Percentiles rank a stretch among this genome's conserved stretches.
These are phyloP conservation scores for Kodamaea neixiangensis DNA, from an alignment of 805 yeast species.

Conservation along the genomic window DNA sequence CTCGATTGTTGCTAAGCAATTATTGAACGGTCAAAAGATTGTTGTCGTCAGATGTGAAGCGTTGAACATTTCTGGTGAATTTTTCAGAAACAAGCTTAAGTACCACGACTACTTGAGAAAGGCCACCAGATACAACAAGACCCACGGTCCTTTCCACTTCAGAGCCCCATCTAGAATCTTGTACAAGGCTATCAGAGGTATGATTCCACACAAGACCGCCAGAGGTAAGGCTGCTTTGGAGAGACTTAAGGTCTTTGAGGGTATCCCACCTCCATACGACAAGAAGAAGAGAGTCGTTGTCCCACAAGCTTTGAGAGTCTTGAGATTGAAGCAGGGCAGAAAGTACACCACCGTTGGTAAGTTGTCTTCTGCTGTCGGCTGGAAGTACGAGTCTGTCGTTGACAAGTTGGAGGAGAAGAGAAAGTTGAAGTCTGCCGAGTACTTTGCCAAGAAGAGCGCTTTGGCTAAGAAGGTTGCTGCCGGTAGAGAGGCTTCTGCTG, in stretches of 20 bases:
- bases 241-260: constrained; percentile 99
- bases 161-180: constrained; percentile 99
- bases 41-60: constrained; percentile 97
- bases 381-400: constrained; percentile 99
- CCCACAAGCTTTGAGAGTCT: constrained; percentile 98
- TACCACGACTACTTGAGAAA: constrained; percentile 99
- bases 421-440: constrained; percentile 98
- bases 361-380: constrained; percentile 95
- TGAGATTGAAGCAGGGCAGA: constrained; percentile 99
- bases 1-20: constrained; percentile 96
- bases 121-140: constrained; percentile 98
- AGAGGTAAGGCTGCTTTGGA: constrained; percentile 99
- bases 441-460: constrained; percentile 98
- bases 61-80: constrained; percentile 98
- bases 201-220: constrained; percentile 99
- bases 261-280: constrained; percentile 99
- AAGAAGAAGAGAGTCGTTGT: constrained; percentile 99
- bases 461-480: constrained; percentile 87
- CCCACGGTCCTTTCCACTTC: constrained; percentile 99
- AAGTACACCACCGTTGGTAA: constrained; percentile 98
- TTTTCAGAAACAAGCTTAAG: constrained; percentile 99
- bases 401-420: constrained; percentile 98
- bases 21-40: constrained; percentile 96
- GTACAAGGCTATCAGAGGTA: constrained; percentile 99
- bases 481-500: constrained; percentile 86